Evolutionary conservation across 805 yeast genomes (phyloP).

Genomic region (Ogataea nakhonphanomensis): DNA sequence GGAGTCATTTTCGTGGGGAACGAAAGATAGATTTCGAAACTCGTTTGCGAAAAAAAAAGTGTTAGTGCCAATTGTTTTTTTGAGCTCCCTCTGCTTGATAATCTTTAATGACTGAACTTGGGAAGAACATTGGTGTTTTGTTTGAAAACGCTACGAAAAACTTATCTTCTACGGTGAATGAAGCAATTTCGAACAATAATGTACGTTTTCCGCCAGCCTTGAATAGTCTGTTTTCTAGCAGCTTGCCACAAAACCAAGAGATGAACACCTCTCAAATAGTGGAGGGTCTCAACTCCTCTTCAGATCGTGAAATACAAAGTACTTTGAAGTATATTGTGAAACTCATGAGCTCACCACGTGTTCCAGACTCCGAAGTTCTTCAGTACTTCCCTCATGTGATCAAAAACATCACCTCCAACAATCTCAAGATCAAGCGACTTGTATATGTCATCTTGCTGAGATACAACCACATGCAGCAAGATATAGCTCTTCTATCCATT

Average conservation of each 20-base stretch:
- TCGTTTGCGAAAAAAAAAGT: constrained; percentile 1
- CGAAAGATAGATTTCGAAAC: background rate
- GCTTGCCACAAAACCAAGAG: constrained; percentile 18
- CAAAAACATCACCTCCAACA: constrained; percentile 73
- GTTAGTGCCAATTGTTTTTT: constrained; percentile 1
- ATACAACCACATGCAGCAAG: constrained; percentile 82
- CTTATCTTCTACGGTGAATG: constrained; percentile 79
- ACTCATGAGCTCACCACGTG: constrained; percentile 33
- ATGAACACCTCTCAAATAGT: constrained; percentile 63
- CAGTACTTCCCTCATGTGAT: constrained; percentile 80
- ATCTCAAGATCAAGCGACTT: constrained; percentile 63
- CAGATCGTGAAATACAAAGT: constrained; percentile 57
- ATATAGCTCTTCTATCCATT: constrained; percentile 82
- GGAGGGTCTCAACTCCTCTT: constrained; percentile 61
- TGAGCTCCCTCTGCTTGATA: background rate
- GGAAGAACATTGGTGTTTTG: constrained; percentile 54
- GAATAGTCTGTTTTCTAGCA: constrained; percentile 21
- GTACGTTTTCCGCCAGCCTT: constrained; percentile 19
- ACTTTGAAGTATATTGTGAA: constrained; percentile 58
- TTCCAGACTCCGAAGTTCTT: constrained; percentile 37
- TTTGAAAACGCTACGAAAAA: constrained; percentile 76
- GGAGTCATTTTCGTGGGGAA: constrained; percentile 1
- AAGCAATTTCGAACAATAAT: constrained; percentile 46
- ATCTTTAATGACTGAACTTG: constrained; percentile 19
- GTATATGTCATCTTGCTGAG: constrained; percentile 72